Percentiles rank a stretch among this genome's conserved stretches.
phyloP scores from a whole-genome alignment of 768 basidiomycete species.

The Collybia sordida region DNA sequence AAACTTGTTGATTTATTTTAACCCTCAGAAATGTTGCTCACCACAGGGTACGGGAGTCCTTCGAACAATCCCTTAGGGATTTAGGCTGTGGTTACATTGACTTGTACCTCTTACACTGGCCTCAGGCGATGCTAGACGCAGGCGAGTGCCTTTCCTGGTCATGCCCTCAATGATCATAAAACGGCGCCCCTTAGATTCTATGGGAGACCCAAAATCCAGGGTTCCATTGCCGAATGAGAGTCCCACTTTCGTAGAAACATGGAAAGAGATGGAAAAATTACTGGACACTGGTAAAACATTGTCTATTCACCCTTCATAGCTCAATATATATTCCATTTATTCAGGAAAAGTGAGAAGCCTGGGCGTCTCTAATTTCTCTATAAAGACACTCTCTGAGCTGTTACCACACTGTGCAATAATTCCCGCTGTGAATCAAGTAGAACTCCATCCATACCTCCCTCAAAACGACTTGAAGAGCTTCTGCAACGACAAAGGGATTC shows the following conservation, averaged over 20 bases:
- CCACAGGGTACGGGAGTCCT: constrained; percentile 34
- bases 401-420: constrained; percentile 43
- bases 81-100: constrained; percentile 44
- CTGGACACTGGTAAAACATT: constrained; percentile 26
- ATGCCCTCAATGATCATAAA: too few species aligned
- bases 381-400: constrained; percentile 39
- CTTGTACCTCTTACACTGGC: constrained; percentile 26
- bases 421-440: constrained; percentile 57
- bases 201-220: constrained; percentile 8
- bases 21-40: too few species aligned
- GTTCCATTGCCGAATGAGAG: constrained; percentile 17
- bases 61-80: constrained; percentile 34
- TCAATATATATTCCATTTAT: too few species aligned
- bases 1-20: too few species aligned
- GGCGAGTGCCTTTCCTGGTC: too few species aligned
- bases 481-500: constrained; percentile 49
- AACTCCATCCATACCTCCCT: constrained; percentile 57
- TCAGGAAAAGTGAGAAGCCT: constrained; percentile 43
- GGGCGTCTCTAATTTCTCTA: constrained; percentile 59
- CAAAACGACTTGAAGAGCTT: constrained; percentile 47
- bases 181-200: too few species aligned
- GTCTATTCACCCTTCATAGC: neutral
- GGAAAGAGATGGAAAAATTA: constrained; percentile 32
- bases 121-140: neutral
- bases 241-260: constrained; percentile 26